Evolutionary conservation across 352 stramenopile species (phyloP).

Genomic region (Globisporangium abappressorium): DNA sequence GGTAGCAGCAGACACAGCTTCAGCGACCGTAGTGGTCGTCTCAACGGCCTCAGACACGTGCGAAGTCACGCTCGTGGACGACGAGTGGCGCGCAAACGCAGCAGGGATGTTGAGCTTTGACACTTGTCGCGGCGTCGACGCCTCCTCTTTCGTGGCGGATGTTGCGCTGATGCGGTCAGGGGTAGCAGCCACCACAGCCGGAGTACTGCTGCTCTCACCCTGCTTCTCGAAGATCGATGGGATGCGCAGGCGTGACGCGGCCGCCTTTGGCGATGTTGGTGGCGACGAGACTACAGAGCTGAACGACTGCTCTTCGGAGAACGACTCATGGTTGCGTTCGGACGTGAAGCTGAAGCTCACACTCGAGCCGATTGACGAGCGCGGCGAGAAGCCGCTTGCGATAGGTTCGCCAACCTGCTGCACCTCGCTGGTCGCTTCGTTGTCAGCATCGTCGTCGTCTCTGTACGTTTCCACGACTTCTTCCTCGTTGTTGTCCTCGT

Average conservation of each 20-base stretch:
- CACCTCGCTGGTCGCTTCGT: background rate
- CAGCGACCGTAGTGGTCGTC: background rate
- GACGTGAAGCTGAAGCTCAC: conserved; percentile 24
- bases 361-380: conserved; percentile 15
- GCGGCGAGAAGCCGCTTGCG: conserved; percentile 11
- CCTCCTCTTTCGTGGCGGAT: conserved; percentile 29
- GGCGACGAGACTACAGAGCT: conserved; percentile 17
- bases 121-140: conserved; percentile 9
- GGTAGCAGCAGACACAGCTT: background rate
- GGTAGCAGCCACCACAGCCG: background rate
- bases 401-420: background rate
- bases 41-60: background rate
- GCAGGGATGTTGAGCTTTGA: conserved; percentile 22
- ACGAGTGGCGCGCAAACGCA: conserved; percentile 14
- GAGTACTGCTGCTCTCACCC: conserved; percentile 11
- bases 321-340: conserved; percentile 17
- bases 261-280: conserved; percentile 16
- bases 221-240: conserved; percentile 53
- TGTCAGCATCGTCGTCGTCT: background rate
- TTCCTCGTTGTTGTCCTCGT: conserved; percentile 14
- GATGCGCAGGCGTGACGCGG: conserved; percentile 41
- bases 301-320: conserved; percentile 18
- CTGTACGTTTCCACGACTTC: conserved; percentile 12
- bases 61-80: background rate
- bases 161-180: conserved; percentile 22